These are phyloP conservation scores for Darksidea phi DNA, from an alignment of 495 filamentous ascomycete species.

Conservation along the genomic window DNA sequence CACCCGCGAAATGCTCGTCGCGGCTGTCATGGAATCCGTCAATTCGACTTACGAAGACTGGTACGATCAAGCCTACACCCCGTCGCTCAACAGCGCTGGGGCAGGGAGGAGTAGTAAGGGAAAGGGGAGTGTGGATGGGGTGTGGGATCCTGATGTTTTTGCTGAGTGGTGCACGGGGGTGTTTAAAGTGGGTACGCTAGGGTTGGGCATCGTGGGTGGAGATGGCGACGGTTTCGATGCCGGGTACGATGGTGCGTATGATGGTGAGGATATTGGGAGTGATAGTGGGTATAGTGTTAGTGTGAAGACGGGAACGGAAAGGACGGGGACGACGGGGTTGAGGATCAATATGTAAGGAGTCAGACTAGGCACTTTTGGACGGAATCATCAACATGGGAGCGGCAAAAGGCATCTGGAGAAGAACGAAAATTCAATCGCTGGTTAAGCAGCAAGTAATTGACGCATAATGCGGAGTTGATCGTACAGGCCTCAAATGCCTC, in stretches of 20 bases:
- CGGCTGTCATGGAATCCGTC: constrained; percentile 44
- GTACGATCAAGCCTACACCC: constrained; percentile 43
- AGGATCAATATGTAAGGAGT: constrained; percentile 29
- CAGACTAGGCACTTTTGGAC: neutral
- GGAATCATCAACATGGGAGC: neutral
- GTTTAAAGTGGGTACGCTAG: constrained; percentile 36
- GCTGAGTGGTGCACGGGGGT: constrained; percentile 37
- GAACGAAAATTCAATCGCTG: constrained; percentile 2
- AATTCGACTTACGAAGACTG: constrained; percentile 43
- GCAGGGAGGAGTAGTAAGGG: constrained; percentile 54
- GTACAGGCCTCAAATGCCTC: neutral
- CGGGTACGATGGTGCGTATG: constrained; percentile 4
- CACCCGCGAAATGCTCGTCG: constrained; percentile 45
- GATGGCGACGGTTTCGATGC: constrained; percentile 10
- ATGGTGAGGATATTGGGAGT: constrained; percentile 6
- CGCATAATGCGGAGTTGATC: neutral
- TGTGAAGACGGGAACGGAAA: constrained; percentile 16
- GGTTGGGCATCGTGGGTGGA: constrained; percentile 28
- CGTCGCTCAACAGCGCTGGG: constrained; percentile 46
- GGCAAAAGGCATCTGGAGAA: no score
- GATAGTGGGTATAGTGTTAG: constrained; percentile 5
- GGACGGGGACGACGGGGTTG: constrained; percentile 26
- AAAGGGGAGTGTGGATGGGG: constrained; percentile 59
- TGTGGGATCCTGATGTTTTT: constrained; percentile 45
- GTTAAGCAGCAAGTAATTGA: constrained; percentile 24